Evolutionary conservation across 148 eudicot genomes (phyloP).

Genomic region (Suaeda aralocaspica): DNA sequence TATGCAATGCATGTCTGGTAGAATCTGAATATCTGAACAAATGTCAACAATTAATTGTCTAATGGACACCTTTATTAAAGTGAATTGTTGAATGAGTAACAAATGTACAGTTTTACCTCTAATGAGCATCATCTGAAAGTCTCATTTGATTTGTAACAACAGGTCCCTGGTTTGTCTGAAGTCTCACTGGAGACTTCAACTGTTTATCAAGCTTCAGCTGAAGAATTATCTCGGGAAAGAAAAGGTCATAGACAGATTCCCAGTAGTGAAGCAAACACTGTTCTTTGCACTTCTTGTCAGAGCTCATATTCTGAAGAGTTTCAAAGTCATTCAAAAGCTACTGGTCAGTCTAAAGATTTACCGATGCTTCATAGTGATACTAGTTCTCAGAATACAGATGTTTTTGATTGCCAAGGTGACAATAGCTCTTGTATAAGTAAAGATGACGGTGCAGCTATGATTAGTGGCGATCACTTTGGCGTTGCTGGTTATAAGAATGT

Average conservation of each 20-base stretch:
- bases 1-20: slow-evolving; percentile 2
- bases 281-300: slow-evolving; percentile 13
- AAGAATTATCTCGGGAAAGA: not conserved
- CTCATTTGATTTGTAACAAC: slow-evolving; percentile 10
- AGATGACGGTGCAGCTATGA: slow-evolving; percentile 23
- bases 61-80: not conserved
- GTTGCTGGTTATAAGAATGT: slow-evolving; percentile 26
- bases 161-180: not conserved
- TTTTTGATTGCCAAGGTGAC: slow-evolving; percentile 27
- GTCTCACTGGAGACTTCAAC: not conserved
- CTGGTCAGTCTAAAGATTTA: slow-evolving; percentile 14
- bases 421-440: slow-evolving; percentile 21
- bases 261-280: slow-evolving; percentile 17
- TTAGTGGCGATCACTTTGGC: slow-evolving; percentile 4
- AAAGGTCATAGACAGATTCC: slow-evolving; percentile 5
- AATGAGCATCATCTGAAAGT: slow-evolving; percentile 6
- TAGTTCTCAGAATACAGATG: slow-evolving; percentile 4
- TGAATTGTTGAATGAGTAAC: slow-evolving; percentile 2
- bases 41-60: not conserved
- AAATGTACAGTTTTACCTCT: slow-evolving; percentile 13
- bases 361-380: slow-evolving; percentile 15
- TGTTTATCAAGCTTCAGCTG: slow-evolving; percentile 13
- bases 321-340: slow-evolving; percentile 4
- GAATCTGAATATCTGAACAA: slow-evolving; percentile 14
- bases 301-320: slow-evolving; percentile 20